Percentiles rank a stretch among this genome's conserved stretches.
Evolutionary conservation across 176 grass and related monocot species (phyloP).

Genomic region (Bolboschoenus planiculmis): DNA sequence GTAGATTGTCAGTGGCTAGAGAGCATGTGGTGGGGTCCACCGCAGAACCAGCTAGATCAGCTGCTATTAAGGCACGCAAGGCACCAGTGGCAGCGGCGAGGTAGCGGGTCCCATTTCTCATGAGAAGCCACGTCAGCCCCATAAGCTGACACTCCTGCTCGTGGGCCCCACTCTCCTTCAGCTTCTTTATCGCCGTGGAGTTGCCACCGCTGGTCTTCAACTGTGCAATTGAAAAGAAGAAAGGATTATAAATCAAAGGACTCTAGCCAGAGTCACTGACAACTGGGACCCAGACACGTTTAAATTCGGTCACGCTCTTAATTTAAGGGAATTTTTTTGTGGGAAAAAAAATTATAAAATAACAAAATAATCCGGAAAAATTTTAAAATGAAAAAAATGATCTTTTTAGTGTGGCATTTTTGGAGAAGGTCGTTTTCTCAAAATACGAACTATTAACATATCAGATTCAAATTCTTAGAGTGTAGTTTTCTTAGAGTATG

Average conservation of each 20-base stretch:
- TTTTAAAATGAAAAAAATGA: too few species aligned
- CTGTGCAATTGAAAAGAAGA: background rate
- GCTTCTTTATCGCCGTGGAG: background rate
- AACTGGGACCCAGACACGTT: too few species aligned
- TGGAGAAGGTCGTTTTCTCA: too few species aligned
- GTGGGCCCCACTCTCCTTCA: background rate
- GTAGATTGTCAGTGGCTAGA: slow-evolving; percentile 47
- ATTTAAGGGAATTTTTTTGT: too few species aligned
- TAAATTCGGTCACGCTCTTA: too few species aligned
- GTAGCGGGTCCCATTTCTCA: slow-evolving; percentile 67
- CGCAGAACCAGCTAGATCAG: slow-evolving; percentile 42
- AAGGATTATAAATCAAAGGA: background rate
- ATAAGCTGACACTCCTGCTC: slow-evolving; percentile 81
- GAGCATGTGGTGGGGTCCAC: slow-evolving; percentile 49
- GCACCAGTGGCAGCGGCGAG: slow-evolving; percentile 44
- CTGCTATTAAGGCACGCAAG: slow-evolving; percentile 69
- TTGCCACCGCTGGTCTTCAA: slow-evolving; percentile 29
- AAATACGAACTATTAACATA: too few species aligned
- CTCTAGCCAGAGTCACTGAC: background rate
- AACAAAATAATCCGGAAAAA: too few species aligned
- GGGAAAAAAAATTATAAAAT: too few species aligned
- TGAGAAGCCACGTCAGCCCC: slow-evolving; percentile 89
- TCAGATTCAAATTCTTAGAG: too few species aligned
- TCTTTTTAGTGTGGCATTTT: too few species aligned
- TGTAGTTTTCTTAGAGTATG: too few species aligned